Evolutionary conservation across 441 rosid species (phyloP), one percentile per base, ranked within the genome.

Genomic region (Gossypium aridum): DNA sequence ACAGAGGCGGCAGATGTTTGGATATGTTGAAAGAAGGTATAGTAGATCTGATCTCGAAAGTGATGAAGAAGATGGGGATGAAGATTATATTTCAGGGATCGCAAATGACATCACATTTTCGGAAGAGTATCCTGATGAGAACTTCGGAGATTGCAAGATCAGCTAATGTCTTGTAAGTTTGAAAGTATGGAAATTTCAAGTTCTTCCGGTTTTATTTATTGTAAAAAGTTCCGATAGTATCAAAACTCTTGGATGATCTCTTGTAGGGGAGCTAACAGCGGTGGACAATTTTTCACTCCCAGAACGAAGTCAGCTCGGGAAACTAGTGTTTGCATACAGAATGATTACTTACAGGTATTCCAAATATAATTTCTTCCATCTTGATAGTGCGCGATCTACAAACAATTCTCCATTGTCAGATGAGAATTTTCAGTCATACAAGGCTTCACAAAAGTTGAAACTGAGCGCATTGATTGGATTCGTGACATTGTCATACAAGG

Each of bases 1-100:
- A 72, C 92, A 89, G 83, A 86, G 91, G 77, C 88, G 91, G 72
- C 94, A 89, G 71, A 79, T 85, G 0, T 67, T 83, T 37, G 80
- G 80, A 37, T 87, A 79, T 66, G 56, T 79, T 2, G 94, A 91
- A 76, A 86, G 94, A 77, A 85, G 89, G 72, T 78, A 82, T 69
- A 77, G 31, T 77, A 66, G 77, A 61, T 72, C 80, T 22, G 88
- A 87, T 37, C 59, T 70, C 0, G 86, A 80, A 39, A 79, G 79
- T 45, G 88, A 86, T 51, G 89, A 86, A 20, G 90, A 83, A 31
- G 82, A 80, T 43, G 72, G 23, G 31, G 72, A 17, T 87, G 82
- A 39, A 71, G 80, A 79, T 34, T 69, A 62, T 39, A 65, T 67
- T 74, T 45, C 81, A 55, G 79, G 81, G 34, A 72, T 79, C 51